These are phyloP conservation scores for Colletotrichum costaricense DNA, from an alignment of 2,329 filamentous ascomycete species.

Conservation along the genomic window DNA sequence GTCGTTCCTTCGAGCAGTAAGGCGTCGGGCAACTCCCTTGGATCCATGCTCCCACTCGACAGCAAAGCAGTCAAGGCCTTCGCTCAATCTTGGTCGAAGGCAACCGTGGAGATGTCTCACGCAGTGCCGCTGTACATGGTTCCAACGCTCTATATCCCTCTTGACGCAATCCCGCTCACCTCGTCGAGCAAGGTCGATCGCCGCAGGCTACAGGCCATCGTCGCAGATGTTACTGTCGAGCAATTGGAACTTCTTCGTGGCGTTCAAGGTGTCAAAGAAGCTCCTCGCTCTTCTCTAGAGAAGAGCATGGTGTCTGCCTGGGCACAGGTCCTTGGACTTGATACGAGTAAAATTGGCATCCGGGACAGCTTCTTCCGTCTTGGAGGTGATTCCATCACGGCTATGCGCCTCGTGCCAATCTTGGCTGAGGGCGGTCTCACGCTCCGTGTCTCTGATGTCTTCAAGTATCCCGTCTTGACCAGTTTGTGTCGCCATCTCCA, in stretches of 20 bases:
- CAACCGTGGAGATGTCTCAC: neutral
- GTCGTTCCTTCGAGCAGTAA: neutral
- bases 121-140: conserved; percentile 38
- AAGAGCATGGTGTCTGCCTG: neutral
- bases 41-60: neutral
- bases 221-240: neutral
- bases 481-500: neutral
- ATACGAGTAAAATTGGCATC: neutral
- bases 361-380: conserved; percentile 7
- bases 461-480: neutral
- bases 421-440: neutral
- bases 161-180: conserved; percentile 37
- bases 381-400: neutral
- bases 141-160: conserved; percentile 37
- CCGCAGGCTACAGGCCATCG: conserved; percentile 11
- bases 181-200: conserved; percentile 38
- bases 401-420: neutral
- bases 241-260: neutral
- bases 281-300: neutral
- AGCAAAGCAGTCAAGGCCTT: neutral
- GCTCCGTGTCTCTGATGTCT: neutral
- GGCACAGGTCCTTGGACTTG: neutral
- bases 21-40: neutral
- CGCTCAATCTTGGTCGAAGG: neutral
- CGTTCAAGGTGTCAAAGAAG: neutral